Evolutionary conservation across 1,284 basidiomycete genomes (phyloP), one percentile per base, ranked within the genome.

Genomic region (Cutaneotrichosporon sp.): DNA sequence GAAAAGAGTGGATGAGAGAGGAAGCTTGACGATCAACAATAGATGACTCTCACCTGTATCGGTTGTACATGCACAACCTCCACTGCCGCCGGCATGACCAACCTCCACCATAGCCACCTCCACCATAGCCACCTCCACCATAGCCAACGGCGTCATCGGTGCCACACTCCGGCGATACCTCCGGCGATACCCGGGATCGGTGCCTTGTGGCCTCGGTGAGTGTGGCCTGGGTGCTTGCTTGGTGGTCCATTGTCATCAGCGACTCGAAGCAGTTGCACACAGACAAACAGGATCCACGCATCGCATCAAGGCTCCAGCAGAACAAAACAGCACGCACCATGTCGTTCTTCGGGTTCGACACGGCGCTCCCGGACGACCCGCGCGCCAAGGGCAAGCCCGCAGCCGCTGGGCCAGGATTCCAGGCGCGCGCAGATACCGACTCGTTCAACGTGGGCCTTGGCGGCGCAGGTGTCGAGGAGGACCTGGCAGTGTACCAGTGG

Each of bases 401-500:
- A 13, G 22, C 22, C 21, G 22, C 41, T 14, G 41, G 45, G 21
- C 36, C 34, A 30, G 45, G 55, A 48, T 57, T 55, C 50, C 48
- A 55, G 45, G 54, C 52, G 35, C 52, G 53, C 35, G 54, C 52
- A 2, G 53, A 63, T 45, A 55, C 58, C 30, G 55, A 66, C 33
- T 53, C 66, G 21, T 69, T 69, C 52, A 58, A 56, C n/a, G 43
- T 46, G 15, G 49, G 46, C 23, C 51, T 40, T 35, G 77, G 80
- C 41, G 77, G 74, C 18, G 73, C 77, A 45, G 79, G 80, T 26
- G 80, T 73, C 8, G 74, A 83, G 62, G 80, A 82, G 59, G 90
- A 91, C 76, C 79, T 96, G 60, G 75, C 75, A 45, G 77, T 77
- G 8, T 77, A 77, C 59, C 69, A 70, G 36, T 77, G 75, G 73